Percentiles rank a stretch among this genome's conserved stretches.
Conservation (phyloP, 805 yeast genomes). For the Wickerhamiella australiensis region DNA sequence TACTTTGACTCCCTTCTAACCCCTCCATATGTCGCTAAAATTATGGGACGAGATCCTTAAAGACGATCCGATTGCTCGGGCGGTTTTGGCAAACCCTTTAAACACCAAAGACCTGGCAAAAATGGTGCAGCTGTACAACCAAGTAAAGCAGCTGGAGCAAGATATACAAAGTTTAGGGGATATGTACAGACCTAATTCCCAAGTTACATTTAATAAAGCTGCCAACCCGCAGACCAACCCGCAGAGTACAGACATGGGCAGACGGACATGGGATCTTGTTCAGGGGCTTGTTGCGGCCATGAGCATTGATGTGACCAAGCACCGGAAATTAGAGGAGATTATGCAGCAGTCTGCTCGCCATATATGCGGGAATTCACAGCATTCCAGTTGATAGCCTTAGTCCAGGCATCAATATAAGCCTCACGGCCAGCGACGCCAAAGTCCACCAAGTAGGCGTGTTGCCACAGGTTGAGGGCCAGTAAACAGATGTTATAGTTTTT, state of each 20-base stretch:
- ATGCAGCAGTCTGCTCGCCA: constrained; percentile 16
- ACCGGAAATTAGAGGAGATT: not conserved
- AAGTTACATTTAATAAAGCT: not conserved
- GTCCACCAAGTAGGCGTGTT: constrained; percentile 73
- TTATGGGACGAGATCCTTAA: constrained; percentile 1
- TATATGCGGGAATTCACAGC: constrained; percentile 22
- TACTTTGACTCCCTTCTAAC: too few species aligned
- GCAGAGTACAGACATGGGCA: not conserved
- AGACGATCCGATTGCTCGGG: not conserved
- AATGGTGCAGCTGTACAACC: not conserved
- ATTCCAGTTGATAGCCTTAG: constrained; percentile 78
- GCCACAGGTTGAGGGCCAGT: constrained; percentile 76
- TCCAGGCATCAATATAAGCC: constrained; percentile 57
- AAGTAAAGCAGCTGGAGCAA: not conserved
- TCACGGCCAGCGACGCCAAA: constrained; percentile 68
- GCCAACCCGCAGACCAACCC: too few species aligned
- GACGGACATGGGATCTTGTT: constrained; percentile 4
- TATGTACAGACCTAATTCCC: not conserved
- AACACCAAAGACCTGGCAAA: not conserved
- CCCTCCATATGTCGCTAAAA: not conserved
- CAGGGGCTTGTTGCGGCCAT: constrained; percentile 8
- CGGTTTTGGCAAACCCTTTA: not conserved
- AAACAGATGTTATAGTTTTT: constrained; percentile 43
- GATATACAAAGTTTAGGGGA: not conserved
- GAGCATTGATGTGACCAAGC: not conserved